These are phyloP conservation scores for Sclerotinia spermophila DNA, from an alignment of 2,329 filamentous ascomycete genomes.

Conservation along the genomic window DNA sequence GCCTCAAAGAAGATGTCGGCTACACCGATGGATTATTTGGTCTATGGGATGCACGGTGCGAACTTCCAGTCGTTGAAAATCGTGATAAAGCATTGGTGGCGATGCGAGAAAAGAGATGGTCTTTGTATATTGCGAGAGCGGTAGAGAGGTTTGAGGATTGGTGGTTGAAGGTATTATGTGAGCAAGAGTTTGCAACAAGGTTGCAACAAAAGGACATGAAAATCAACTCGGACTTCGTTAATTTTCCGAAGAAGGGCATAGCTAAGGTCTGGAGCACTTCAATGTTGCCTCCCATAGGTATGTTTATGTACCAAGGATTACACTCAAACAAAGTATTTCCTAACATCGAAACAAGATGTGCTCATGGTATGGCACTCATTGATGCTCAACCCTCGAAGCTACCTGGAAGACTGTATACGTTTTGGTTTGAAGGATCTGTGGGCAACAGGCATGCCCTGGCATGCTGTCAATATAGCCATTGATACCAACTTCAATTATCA, in stretches of 20 bases:
- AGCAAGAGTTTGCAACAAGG: slow-evolving; percentile 25
- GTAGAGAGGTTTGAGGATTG: slow-evolving; percentile 64
- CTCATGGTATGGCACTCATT: slow-evolving; percentile 78
- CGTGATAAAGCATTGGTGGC: slow-evolving; percentile 45
- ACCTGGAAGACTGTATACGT: slow-evolving; percentile 69
- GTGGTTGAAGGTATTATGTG: slow-evolving; percentile 46
- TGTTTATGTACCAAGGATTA: slow-evolving; percentile 25
- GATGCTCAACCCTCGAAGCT: slow-evolving; percentile 72
- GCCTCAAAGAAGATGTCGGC: slow-evolving; percentile 63
- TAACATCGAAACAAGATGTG: slow-evolving; percentile 50
- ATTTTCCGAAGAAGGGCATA: slow-evolving; percentile 19
- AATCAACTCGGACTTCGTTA: not conserved
- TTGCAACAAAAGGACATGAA: slow-evolving; percentile 27
- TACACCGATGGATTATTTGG: slow-evolving; percentile 65
- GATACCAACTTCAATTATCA: slow-evolving; percentile 56
- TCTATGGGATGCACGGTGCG: slow-evolving; percentile 47
- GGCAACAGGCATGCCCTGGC: slow-evolving; percentile 65
- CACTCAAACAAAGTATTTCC: not conserved
- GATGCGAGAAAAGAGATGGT: slow-evolving; percentile 69
- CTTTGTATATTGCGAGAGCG: slow-evolving; percentile 62
- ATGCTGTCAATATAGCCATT: slow-evolving; percentile 54
- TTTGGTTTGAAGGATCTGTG: slow-evolving; percentile 53
- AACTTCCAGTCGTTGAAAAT: slow-evolving; percentile 34
- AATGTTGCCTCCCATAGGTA: slow-evolving; percentile 54
- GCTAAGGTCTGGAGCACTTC: slow-evolving; percentile 36